These are phyloP conservation scores for Fusarium duplospermum DNA, from an alignment of 2,329 filamentous ascomycete genomes.

Conservation along the genomic window DNA sequence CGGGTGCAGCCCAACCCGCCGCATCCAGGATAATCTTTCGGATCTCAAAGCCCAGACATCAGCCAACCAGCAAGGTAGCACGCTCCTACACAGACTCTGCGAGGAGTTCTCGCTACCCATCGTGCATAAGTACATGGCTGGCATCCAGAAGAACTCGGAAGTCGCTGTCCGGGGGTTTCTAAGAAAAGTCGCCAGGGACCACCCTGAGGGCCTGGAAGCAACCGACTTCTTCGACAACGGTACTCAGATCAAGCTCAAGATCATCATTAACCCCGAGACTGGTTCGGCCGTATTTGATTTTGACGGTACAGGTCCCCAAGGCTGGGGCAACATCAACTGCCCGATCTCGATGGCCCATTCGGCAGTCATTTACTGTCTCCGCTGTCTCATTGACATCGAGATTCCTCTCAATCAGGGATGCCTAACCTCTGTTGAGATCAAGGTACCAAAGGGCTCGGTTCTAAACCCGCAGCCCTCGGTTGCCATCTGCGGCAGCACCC, in stretches of 20 bases:
- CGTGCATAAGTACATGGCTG: not conserved
- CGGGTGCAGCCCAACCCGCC: not conserved
- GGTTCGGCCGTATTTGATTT: slow-evolving; percentile 68
- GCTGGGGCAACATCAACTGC: slow-evolving; percentile 9
- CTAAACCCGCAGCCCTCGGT: slow-evolving; percentile 52
- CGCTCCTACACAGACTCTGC: not conserved
- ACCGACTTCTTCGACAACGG: slow-evolving; percentile 84
- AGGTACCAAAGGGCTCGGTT: slow-evolving; percentile 78
- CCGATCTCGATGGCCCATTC: slow-evolving; percentile 48
- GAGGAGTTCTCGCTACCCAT: not conserved
- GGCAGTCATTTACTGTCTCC: slow-evolving; percentile 86
- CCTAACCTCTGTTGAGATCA: slow-evolving; percentile 78
- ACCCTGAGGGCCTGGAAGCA: not conserved
- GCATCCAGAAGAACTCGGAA: not conserved
- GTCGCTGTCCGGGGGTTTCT: not conserved
- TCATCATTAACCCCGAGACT: slow-evolving; percentile 75
- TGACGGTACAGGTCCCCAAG: not conserved
- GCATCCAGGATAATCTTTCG: not conserved
- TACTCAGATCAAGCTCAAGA: slow-evolving; percentile 78
- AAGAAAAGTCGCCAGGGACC: not conserved
- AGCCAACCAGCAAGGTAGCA: not conserved
- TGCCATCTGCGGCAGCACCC: not conserved
- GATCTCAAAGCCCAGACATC: not conserved
- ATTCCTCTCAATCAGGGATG: slow-evolving; percentile 91
- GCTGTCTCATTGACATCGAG: slow-evolving; percentile 82